phyloP scores from a whole-genome alignment of 495 filamentous ascomycete genomes.

The Aspergillus bridgeri region DNA sequence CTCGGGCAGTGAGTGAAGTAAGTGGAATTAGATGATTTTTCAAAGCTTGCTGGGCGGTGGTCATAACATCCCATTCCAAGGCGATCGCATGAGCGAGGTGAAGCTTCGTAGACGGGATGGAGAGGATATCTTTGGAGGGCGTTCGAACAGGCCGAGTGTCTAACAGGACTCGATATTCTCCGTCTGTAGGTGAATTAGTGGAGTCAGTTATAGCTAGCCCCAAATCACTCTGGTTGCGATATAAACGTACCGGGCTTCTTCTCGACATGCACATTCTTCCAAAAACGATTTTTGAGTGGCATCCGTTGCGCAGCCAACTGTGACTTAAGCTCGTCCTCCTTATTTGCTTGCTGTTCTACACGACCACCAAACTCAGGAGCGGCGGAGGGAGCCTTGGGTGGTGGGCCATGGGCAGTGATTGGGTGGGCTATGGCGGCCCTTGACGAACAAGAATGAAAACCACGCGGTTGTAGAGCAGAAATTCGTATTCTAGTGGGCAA shows the following conservation, averaged over 20 bases:
- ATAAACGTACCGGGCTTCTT: slow-evolving; percentile 48
- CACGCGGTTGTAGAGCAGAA: slow-evolving; percentile 25
- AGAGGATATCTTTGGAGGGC: slow-evolving; percentile 68
- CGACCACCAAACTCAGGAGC: slow-evolving; percentile 49
- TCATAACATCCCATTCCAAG: slow-evolving; percentile 85
- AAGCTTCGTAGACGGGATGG: slow-evolving; percentile 68
- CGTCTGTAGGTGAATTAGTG: slow-evolving; percentile 36
- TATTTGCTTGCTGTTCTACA: slow-evolving; percentile 50
- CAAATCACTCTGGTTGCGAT: background rate
- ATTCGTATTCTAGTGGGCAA: slow-evolving; percentile 8
- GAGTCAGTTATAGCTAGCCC: slow-evolving; percentile 1
- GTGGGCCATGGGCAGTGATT: slow-evolving; percentile 78
- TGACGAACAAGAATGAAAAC: slow-evolving; percentile 52
- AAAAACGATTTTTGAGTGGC: slow-evolving; percentile 68
- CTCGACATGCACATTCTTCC: slow-evolving; percentile 73
- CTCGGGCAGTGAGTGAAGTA: slow-evolving; percentile 79
- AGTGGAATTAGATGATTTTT: slow-evolving; percentile 81
- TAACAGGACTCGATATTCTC: slow-evolving; percentile 67
- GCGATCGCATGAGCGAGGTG: slow-evolving; percentile 84
- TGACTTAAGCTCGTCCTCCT: slow-evolving; percentile 35
- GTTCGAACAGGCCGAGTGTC: slow-evolving; percentile 76
- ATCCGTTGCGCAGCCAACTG: slow-evolving; percentile 31
- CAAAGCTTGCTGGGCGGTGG: slow-evolving; percentile 71
- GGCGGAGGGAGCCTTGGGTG: slow-evolving; percentile 70
- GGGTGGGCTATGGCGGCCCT: slow-evolving; percentile 58